A percentile compares a stretch with the other conserved stretches of the same genome.
These are phyloP conservation scores for Babesia caballi DNA, from an alignment of 169 alveolate species.

Conservation along the genomic window DNA sequence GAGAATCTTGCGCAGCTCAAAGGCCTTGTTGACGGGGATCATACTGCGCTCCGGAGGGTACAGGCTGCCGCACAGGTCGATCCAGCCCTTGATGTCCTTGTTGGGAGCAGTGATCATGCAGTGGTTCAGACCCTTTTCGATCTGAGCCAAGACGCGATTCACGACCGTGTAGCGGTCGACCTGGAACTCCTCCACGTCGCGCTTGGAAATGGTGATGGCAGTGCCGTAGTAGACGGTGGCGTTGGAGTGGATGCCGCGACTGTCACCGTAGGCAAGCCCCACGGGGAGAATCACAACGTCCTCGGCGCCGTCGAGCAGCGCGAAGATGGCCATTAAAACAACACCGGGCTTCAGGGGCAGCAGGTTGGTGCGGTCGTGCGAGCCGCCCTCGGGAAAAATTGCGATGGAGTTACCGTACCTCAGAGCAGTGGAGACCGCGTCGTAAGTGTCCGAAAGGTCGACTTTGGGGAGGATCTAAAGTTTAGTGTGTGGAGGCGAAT, in stretches of 20 bases:
- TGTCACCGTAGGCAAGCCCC: slow-evolving; percentile 80
- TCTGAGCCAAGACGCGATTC: slow-evolving; percentile 64
- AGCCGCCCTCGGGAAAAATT: slow-evolving; percentile 95
- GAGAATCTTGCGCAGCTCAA: slow-evolving; percentile 75
- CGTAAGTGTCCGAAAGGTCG: slow-evolving; percentile 87
- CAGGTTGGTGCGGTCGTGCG: slow-evolving; percentile 91
- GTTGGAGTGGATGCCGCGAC: slow-evolving; percentile 80
- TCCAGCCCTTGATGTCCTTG: slow-evolving; percentile 74
- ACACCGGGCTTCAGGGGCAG: slow-evolving; percentile 94
- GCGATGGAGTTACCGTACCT: slow-evolving; percentile 87
- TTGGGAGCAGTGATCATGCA: slow-evolving; percentile 81
- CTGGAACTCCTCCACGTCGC: slow-evolving; percentile 72
- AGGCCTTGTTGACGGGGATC: slow-evolving; percentile 78
- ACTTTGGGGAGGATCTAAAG: slow-evolving; percentile 83
- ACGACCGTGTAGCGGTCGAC: slow-evolving; percentile 72
- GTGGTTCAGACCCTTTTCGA: slow-evolving; percentile 78
- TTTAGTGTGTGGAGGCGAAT: neutral
- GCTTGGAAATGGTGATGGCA: slow-evolving; percentile 76
- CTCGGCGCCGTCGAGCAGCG: slow-evolving; percentile 89
- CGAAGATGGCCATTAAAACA: slow-evolving; percentile 88
- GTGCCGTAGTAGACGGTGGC: slow-evolving; percentile 84
- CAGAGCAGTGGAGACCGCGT: slow-evolving; percentile 83
- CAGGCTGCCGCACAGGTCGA: slow-evolving; percentile 77
- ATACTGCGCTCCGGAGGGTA: slow-evolving; percentile 87
- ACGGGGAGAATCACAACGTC: slow-evolving; percentile 87